Base-by-base conservation (phyloP, 1,284 basidiomycete species). In the Rhodotorula sp. region DNA sequence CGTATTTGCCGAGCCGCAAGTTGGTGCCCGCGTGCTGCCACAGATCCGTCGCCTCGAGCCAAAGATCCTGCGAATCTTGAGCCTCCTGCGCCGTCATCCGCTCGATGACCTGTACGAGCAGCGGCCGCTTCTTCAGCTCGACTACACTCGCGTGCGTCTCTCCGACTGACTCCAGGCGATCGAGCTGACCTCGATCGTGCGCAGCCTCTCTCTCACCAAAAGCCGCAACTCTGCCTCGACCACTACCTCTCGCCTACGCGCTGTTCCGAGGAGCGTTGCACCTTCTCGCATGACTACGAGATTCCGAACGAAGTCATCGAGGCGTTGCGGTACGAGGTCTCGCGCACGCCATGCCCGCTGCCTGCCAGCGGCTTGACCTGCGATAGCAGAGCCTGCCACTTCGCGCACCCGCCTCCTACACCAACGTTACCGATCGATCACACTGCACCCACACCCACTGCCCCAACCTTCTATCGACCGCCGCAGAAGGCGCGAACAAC, bases 211-310 rank as follows among this genome's bases (percentile, higher is more conserved):
- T 59, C 46, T 32, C 44, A 56, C 20, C 70, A 71, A 29, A 30
- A 34, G 17, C 70, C 66, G 7, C 70, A 62, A 0, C 54, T 71
- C n/a, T 71, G 70, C 56, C 59, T 71, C 46, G 54, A 64, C 44
- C 55, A 49, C 36, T 68, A 71, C 47, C 58, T 62, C 27, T 46
- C 62, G 15, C 15, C 27, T 1, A 19, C n/a, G 1, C 62, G 62
- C 29, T 62, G 59, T 30, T 6, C 19, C 29, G 58, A 59, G 49
- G 70, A 71, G 47, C 32, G 48, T 1, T 71, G 70, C 51, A 6
- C 39, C 20, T 65, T 62, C 49, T 58, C 57, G 13, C 70, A 71
- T 48, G 27, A 44, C 4, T 71, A 71, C 55, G 27, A 51, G 2
- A 39, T 71, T 36, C 51, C 59, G 19, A 59, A 24, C 2, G 39